A percentile compares a stretch with the other conserved stretches of the same genome.
Evolutionary conservation across 495 filamentous ascomycete species (phyloP).

Genomic region (Hypoxylon fuscum): DNA sequence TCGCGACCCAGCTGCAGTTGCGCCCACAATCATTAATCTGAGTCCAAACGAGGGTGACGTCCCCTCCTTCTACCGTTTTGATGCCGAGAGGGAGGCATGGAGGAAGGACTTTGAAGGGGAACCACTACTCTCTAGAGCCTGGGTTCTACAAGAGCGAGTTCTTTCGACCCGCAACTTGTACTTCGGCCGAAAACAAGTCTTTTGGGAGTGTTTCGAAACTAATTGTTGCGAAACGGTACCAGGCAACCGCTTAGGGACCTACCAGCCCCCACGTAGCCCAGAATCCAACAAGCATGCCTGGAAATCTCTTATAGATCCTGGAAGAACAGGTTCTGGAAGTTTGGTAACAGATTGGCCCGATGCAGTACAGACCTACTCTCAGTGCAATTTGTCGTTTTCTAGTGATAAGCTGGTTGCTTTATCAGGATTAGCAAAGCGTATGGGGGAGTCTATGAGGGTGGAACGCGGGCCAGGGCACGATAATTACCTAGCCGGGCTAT

Average conservation of each 20-base stretch:
- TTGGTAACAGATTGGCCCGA: conserved; percentile 3
- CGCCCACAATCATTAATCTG: conserved; percentile 20
- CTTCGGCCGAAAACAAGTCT: conserved; percentile 36
- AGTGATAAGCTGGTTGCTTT: conserved; percentile 31
- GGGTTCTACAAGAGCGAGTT: conserved; percentile 39
- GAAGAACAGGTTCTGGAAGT: not conserved
- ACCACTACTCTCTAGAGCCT: conserved; percentile 23
- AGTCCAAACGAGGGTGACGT: not conserved
- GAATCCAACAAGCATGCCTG: conserved; percentile 1
- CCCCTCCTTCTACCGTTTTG: conserved; percentile 4
- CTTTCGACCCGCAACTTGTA: conserved; percentile 34
- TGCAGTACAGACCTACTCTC: conserved; percentile 11
- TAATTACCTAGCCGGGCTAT: conserved; percentile 29
- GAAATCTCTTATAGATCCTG: conserved; percentile 14
- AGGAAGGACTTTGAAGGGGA: conserved; percentile 13
- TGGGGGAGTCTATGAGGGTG: conserved; percentile 2
- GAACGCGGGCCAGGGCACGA: not conserved
- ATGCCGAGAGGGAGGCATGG: conserved; percentile 14
- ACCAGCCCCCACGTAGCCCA: no score
- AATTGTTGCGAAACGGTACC: conserved; percentile 25
- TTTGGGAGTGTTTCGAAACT: conserved; percentile 32
- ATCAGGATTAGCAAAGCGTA: conserved; percentile 23
- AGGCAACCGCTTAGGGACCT: not conserved
- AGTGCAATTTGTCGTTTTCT: conserved; percentile 16
- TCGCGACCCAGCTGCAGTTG: conserved; percentile 14